Evolutionary conservation across 1,139 yeast species (phyloP), one percentile per base, ranked within the genome.

Genomic region (Debaryomyces subglobosus): DNA sequence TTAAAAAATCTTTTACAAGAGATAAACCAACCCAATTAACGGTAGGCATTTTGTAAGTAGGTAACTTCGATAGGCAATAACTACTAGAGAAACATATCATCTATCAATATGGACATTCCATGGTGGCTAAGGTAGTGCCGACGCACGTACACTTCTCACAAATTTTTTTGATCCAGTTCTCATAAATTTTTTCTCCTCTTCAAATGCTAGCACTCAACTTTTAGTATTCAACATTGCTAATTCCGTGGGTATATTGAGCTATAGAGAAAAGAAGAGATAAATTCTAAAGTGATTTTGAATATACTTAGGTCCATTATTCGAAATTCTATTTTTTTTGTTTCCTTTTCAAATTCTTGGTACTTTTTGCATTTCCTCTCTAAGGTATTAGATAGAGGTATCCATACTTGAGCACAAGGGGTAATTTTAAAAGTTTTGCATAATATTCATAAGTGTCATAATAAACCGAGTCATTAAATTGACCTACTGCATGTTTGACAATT

Each of bases 91-190:
- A 32, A 15, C 20, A 32, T 10, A 32, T 32, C 35, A 21, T 32
- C 35, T 32, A 32, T 13, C 20, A 32, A 15, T 12, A 32, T 18
- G 18, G 16, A 18, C 35, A 18, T 32, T 35, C n/a, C n/a, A 12
- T 8, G 23, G 25, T 20, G 38, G 18, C 36, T 21, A 40, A 30
- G 43, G 43, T 40, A 40, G 36, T 40, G 43, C 24, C 27, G 24
- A 13, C 33, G 43, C 43, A 21, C 30, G 43, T 40, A 40, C 27
- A 30, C 43, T 40, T 29, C 36, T 40, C 36, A 40, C 43, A 40
- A 30, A 40, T 15, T 40, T 40, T 40, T 40, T 40, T 21, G 35
- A 30, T 18, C 34, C 43, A 35, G 38, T 20, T 34, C 35, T 40
- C 43, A 40, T 29, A 40, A 40, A 40, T 30, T 40, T 40, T 40